Base-by-base conservation (phyloP, 805 yeast genomes). In the Candida chauliodis region DNA sequence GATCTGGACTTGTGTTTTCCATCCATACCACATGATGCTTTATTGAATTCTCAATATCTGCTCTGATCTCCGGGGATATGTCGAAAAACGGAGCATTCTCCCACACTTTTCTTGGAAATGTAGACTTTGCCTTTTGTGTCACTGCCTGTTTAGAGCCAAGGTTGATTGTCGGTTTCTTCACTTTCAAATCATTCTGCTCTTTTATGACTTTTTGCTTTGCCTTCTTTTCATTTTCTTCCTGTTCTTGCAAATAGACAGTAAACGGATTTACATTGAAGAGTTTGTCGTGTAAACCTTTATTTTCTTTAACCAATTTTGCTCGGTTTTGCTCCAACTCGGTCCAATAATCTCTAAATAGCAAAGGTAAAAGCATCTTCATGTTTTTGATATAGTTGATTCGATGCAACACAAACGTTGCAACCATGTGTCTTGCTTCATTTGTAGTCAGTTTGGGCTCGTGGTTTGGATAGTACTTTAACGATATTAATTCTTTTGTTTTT, bases 331-430 rank as follows among this genome's bases (percentile, higher is more conserved):
- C 95, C 41, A 91, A 61, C 15, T 75, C 78, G 16, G 69, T 58
- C 98, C 98, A 91, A 19, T 86, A 66, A 34, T 76, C 76, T 46
- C 87, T 79, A 55, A 87, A 95, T 22, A 82, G 79, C 3, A 81
- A 77, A 0, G 98, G 98, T 10, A 91, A 69, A 51, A 88, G 82
- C 90, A 90, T 81, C 43, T 85, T 85, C 59, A 91, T 57, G 54
- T 87, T 89, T 50, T 89, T 89, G 48, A 81, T 81, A 43, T 79
- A 85, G 25, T 90, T 81, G 14, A 91, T 71, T 24, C 95, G 68
- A 55, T 79, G 90, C 44, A 91, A 59, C 0, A 91, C 93, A 47
- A 83, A 86, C 0, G 97, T 89, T 0, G 99, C 97, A 0, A 91
- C 89, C 51, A 75, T 73, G 56, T 90, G 95, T 33, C 96, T 73